Evolutionary conservation across 1,139 yeast species (phyloP).

Genomic region (Geotrichum candidum): DNA sequence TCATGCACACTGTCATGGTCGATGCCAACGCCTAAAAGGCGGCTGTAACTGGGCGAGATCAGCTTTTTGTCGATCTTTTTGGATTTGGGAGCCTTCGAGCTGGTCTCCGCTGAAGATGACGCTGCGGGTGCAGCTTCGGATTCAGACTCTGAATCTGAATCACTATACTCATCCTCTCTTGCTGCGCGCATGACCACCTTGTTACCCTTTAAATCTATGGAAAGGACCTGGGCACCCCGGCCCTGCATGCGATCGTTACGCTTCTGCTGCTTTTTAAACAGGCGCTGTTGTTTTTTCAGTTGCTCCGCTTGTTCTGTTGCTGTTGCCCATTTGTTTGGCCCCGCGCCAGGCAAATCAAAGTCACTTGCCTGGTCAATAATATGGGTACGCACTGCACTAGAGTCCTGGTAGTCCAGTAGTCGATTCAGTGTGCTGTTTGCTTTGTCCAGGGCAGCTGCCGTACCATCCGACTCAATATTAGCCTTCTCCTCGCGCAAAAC

Average conservation of each 20-base stretch:
- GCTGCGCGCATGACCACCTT: conserved; percentile 47
- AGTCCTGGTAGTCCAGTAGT: conserved; percentile 71
- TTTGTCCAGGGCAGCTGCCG: conserved; percentile 44
- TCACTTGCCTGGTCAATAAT: conserved; percentile 94
- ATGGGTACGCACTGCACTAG: conserved; percentile 82
- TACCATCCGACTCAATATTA: conserved; percentile 37
- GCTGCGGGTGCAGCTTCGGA: conserved; percentile 25
- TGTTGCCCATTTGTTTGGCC: conserved; percentile 71
- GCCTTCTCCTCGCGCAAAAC: conserved; percentile 34
- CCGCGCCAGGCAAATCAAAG: conserved; percentile 51
- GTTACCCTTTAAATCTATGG: conserved; percentile 77
- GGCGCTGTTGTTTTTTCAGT: conserved; percentile 74
- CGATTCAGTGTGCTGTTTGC: conserved; percentile 74
- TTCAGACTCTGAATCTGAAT: conserved; percentile 20
- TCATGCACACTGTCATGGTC: neutral
- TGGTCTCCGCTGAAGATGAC: neutral
- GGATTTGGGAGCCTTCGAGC: neutral
- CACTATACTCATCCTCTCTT: conserved; percentile 21
- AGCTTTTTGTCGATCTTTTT: conserved; percentile 30
- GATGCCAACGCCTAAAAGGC: neutral
- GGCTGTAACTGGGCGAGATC: conserved; percentile 29
- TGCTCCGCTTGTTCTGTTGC: conserved; percentile 82
- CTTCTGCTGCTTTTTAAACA: conserved; percentile 52
- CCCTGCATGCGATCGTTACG: conserved; percentile 45
- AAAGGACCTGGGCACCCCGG: conserved; percentile 65